These are phyloP conservation scores for Cryptococcus hybrid DNA, from an alignment of 1,284 basidiomycete species.

Conservation along the genomic window DNA sequence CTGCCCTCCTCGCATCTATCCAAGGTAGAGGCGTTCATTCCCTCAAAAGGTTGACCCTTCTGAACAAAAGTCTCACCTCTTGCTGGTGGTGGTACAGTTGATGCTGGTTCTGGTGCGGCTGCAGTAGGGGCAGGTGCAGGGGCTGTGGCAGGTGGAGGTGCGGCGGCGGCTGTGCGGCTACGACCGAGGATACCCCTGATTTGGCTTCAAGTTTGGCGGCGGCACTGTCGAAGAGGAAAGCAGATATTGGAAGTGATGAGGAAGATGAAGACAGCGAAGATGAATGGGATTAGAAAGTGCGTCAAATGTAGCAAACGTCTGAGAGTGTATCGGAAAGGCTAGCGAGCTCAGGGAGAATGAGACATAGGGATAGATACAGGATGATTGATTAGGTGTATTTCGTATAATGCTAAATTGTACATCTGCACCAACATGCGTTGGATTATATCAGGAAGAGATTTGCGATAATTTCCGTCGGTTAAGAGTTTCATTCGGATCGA, in stretches of 20 bases:
- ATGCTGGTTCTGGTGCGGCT: slow-evolving; percentile 18
- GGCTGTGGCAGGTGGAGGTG: slow-evolving; percentile 43
- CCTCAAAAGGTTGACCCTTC: slow-evolving; percentile 61
- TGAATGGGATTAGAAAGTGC: slow-evolving; percentile 65
- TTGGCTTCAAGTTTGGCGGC: slow-evolving; percentile 65
- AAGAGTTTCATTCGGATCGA: too few species aligned
- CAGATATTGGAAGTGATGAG: slow-evolving; percentile 83
- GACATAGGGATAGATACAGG: too few species aligned
- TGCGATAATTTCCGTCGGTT: too few species aligned
- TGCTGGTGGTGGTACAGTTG: slow-evolving; percentile 53
- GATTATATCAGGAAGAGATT: too few species aligned
- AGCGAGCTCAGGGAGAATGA: too few species aligned
- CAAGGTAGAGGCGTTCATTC: slow-evolving; percentile 68
- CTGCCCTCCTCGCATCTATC: slow-evolving; percentile 65
- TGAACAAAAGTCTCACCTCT: slow-evolving; percentile 47
- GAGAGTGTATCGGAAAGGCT: too few species aligned
- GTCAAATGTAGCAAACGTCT: background rate
- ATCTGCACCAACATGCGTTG: too few species aligned
- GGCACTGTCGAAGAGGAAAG: slow-evolving; percentile 73
- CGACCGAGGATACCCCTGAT: slow-evolving; percentile 51
- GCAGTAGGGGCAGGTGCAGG: slow-evolving; percentile 17
- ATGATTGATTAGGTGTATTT: too few species aligned
- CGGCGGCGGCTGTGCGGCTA: slow-evolving; percentile 48
- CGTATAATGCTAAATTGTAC: too few species aligned
- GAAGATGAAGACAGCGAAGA: slow-evolving; percentile 88